Base-by-base conservation (phyloP, 331 rosid genomes). In the Malus hybrid region DNA sequence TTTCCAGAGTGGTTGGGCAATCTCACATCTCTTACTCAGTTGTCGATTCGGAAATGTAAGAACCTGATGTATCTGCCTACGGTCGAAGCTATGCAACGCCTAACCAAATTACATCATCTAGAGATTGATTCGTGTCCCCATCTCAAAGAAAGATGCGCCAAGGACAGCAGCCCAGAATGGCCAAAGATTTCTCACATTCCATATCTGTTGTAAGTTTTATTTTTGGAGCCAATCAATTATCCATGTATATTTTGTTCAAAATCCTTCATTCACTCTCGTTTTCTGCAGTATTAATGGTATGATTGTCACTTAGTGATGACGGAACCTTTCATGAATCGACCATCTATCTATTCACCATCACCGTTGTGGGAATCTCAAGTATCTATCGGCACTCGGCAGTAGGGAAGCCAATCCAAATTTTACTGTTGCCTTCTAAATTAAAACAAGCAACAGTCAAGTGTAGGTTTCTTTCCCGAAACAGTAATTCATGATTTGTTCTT, bases 1-100 rank as follows among this genome's bases (percentile, higher is more conserved):
- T 44, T 77, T 26, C 80, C 80, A 12, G 75, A 68, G 50, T 77
- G 70, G 80, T 36, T 77, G 26, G 68, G 75, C 7, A 58, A 42
- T 20, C 70, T 77, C 58, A 16, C 36, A 3, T 68, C 63, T 24
- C 64, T 77, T 64, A 57, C 19, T 24, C 8, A 19, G 16, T 20
- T 76, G 66, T 7, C 16, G 5, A 63, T 76, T 42, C 22, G 29
- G 16, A 20, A 29, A 4, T 76, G 80, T 44, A 11, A 76, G 71
- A 58, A 68, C 14, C 19, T 57, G 63, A 57, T 20, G 29, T 9
- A 57, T 60, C 65, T 60, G 3, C 78, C 78, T 16, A 69, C 62
- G 0, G 6, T 8, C 62, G 24, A 48, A 48, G 71, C 64, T 26
- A 30, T 50, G 71, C 5, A 30, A 5, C 44, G 20, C 22, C 71